Percentiles rank a stretch among this genome's conserved stretches.
phyloP scores from a whole-genome alignment of 495 filamentous ascomycete genomes.

The Jackrogersella minutella region DNA sequence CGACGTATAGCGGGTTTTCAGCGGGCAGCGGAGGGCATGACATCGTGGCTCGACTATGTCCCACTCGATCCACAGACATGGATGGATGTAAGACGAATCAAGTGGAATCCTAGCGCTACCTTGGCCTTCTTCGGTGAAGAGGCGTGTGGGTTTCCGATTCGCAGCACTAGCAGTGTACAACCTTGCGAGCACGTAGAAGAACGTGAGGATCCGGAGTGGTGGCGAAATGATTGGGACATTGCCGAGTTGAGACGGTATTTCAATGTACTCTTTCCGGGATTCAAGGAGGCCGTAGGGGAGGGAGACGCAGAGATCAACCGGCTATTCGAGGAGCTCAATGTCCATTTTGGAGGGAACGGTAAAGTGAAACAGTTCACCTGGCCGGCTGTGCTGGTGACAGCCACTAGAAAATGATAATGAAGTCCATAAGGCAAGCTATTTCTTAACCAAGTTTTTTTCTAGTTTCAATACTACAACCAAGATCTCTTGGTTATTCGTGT shows the following conservation, averaged over 20 bases:
- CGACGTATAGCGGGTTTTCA: conserved; percentile 3
- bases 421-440: no score
- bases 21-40: conserved; percentile 29
- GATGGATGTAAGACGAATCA: conserved; percentile 34
- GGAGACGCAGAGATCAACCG: neutral
- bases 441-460: no score
- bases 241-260: neutral
- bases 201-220: conserved; percentile 3
- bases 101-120: conserved; percentile 39
- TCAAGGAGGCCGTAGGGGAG: neutral
- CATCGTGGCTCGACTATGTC: conserved; percentile 42
- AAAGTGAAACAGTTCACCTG: neutral
- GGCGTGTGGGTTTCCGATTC: conserved; percentile 18
- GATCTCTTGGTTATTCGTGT: no score
- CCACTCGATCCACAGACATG: conserved; percentile 25
- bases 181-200: neutral
- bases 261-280: conserved; percentile 2
- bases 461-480: no score
- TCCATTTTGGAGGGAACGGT: neutral
- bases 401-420: conserved; percentile 1
- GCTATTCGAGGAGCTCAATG: neutral
- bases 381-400: conserved; percentile 9
- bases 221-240: conserved; percentile 11
- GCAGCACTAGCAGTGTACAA: neutral
- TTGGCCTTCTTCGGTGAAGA: conserved; percentile 28